These are phyloP conservation scores for Tubosaeta sp. DNA, from an alignment of 768 basidiomycete genomes.

Conservation along the genomic window DNA sequence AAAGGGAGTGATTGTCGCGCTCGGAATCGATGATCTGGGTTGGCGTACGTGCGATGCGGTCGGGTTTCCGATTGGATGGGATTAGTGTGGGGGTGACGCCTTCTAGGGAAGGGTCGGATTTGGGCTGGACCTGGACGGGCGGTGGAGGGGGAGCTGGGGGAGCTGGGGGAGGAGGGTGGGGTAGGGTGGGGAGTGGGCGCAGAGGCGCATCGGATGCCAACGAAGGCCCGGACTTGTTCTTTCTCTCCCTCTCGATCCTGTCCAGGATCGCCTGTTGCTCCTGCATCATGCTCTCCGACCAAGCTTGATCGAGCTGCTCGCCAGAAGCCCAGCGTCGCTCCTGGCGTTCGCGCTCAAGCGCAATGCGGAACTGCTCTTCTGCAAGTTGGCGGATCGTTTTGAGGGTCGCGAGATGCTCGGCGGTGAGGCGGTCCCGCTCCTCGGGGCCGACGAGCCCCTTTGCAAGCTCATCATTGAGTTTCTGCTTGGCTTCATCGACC, in stretches of 20 bases:
- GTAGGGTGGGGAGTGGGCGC: not conserved
- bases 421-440: conserved; percentile 34
- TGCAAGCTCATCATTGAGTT: conserved; percentile 48
- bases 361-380: conserved; percentile 41
- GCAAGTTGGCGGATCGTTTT: conserved; percentile 42
- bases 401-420: conserved; percentile 42
- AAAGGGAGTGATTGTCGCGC: conserved; percentile 16
- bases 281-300: conserved; percentile 32
- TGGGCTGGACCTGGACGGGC: not conserved
- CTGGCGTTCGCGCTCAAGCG: conserved; percentile 45
- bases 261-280: conserved; percentile 46
- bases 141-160: conserved; percentile 1
- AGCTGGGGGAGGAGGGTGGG: not conserved
- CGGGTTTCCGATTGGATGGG: conserved; percentile 6
- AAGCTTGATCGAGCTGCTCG: conserved; percentile 29
- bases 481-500: conserved; percentile 62
- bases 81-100: conserved; percentile 1
- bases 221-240: conserved; percentile 12
- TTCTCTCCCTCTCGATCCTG: conserved; percentile 41
- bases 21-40: conserved; percentile 20
- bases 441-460: conserved; percentile 33
- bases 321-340: conserved; percentile 47
- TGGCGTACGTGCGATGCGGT: conserved; percentile 17
- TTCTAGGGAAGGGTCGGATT: conserved; percentile 8
- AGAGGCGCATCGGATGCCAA: conserved; percentile 1